A percentile compares a stretch with the other conserved stretches of the same genome.
Conservation (phyloP, 495 filamentous ascomycete species). For the Hapsidospora chrysogenum region DNA sequence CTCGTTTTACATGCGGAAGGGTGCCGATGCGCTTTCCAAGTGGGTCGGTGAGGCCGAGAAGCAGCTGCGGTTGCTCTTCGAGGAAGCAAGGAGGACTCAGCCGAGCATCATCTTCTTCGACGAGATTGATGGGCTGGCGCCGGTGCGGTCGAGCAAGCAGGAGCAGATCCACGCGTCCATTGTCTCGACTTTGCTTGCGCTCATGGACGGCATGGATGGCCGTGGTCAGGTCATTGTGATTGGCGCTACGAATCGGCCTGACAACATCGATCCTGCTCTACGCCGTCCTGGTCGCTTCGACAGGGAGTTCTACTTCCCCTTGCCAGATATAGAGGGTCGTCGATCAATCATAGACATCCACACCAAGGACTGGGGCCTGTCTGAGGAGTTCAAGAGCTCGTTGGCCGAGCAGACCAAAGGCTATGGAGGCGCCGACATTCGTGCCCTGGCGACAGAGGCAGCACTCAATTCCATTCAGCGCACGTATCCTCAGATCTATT, state of each 20-base stretch:
- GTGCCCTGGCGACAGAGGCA: constrained; percentile 93
- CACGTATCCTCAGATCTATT: constrained; percentile 91
- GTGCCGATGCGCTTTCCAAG: constrained; percentile 90
- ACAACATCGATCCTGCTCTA: constrained; percentile 89
- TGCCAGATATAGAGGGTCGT: constrained; percentile 64
- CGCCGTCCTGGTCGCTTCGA: constrained; percentile 91
- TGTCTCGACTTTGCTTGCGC: constrained; percentile 79
- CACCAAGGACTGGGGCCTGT: constrained; percentile 81
- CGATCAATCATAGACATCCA: constrained; percentile 87
- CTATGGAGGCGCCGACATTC: constrained; percentile 87
- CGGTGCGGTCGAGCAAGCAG: constrained; percentile 90
- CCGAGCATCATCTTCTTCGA: constrained; percentile 99
- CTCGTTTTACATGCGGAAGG: constrained; percentile 98
- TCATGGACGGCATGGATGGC: constrained; percentile 99
- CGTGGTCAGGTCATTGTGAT: constrained; percentile 97
- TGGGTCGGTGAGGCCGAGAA: constrained; percentile 98
- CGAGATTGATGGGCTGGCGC: constrained; percentile 92
- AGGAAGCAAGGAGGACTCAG: constrained; percentile 86
- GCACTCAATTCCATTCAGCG: constrained; percentile 94
- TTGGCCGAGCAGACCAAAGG: constrained; percentile 83
- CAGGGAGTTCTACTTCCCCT: constrained; percentile 91
- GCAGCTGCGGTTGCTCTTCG: constrained; percentile 82
- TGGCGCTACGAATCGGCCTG: constrained; percentile 91
- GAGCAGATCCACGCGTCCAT: constrained; percentile 98
- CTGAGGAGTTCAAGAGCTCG: constrained; percentile 59